These are phyloP conservation scores for Colletotrichum sp. DNA, from an alignment of 2,329 filamentous ascomycete genomes.

Conservation along the genomic window DNA sequence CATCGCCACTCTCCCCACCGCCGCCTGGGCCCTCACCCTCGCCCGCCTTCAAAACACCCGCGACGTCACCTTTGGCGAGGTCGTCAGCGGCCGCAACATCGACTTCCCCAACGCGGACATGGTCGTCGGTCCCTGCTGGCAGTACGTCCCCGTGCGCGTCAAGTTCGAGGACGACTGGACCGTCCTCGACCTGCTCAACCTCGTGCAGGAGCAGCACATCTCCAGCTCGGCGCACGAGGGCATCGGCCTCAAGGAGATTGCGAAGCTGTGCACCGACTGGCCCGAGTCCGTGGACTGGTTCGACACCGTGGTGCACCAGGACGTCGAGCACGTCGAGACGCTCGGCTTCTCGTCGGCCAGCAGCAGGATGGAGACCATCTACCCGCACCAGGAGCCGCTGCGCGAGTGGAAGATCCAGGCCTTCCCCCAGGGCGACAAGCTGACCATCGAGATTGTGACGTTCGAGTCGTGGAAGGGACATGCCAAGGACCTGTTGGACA, in stretches of 20 bases:
- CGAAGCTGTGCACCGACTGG: conserved; percentile 52
- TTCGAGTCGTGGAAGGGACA: conserved; percentile 60
- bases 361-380: conserved; percentile 59
- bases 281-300: conserved; percentile 47
- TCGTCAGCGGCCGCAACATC: conserved; percentile 68
- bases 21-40: conserved; percentile 69
- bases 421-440: conserved; percentile 56
- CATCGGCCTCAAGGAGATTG: conserved; percentile 60
- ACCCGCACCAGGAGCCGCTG: conserved; percentile 62
- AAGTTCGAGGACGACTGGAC: conserved; percentile 57
- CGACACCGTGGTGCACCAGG: conserved; percentile 64
- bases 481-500: conserved; percentile 55
- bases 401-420: conserved; percentile 67
- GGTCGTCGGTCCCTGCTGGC: conserved; percentile 70
- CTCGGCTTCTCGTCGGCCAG: conserved; percentile 44
- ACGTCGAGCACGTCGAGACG: conserved; percentile 65
- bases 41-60: conserved; percentile 55
- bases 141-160: conserved; percentile 70
- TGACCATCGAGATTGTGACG: conserved; percentile 65
- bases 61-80: conserved; percentile 71
- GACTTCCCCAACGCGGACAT: conserved; percentile 59
- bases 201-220: conserved; percentile 63
- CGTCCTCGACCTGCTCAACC: conserved; percentile 54
- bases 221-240: conserved; percentile 60
- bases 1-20: conserved; percentile 68